A percentile compares a stretch with the other conserved stretches of the same genome.
Conservation (phyloP, 2,329 filamentous ascomycete genomes). For the Verticillium nubilum region DNA sequence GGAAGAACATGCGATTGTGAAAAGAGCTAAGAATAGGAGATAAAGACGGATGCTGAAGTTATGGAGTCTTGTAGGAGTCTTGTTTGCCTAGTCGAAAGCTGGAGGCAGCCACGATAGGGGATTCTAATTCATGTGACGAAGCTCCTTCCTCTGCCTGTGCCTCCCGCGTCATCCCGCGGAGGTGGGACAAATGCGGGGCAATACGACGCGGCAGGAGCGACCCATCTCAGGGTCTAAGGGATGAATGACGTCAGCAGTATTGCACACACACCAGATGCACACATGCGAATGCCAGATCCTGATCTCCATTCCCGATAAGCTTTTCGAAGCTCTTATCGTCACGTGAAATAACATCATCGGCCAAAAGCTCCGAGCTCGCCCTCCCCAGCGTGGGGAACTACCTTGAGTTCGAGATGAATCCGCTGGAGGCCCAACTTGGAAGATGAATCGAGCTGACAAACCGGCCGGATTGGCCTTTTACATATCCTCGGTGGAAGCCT, state of each 20-base stretch:
- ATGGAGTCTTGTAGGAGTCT: no score
- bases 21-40: no score
- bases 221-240: no score
- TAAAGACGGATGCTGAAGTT: no score
- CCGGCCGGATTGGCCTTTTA: neutral
- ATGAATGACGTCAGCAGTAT: neutral
- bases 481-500: neutral
- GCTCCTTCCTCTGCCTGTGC: neutral
- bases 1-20: neutral
- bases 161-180: neutral
- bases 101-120: neutral
- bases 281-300: no score
- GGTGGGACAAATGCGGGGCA: neutral
- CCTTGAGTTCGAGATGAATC: neutral
- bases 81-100: no score
- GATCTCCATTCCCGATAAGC: neutral
- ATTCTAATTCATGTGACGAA: neutral
- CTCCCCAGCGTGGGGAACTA: neutral
- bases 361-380: neutral
- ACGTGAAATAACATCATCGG: constrained; percentile 12
- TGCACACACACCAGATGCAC: no score
- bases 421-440: neutral
- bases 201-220: neutral
- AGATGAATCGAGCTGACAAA: constrained; percentile 9
- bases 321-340: constrained; percentile 2